Conservation (phyloP, 2,329 filamentous ascomycete genomes). For the Leptographium galeiforme region DNA sequence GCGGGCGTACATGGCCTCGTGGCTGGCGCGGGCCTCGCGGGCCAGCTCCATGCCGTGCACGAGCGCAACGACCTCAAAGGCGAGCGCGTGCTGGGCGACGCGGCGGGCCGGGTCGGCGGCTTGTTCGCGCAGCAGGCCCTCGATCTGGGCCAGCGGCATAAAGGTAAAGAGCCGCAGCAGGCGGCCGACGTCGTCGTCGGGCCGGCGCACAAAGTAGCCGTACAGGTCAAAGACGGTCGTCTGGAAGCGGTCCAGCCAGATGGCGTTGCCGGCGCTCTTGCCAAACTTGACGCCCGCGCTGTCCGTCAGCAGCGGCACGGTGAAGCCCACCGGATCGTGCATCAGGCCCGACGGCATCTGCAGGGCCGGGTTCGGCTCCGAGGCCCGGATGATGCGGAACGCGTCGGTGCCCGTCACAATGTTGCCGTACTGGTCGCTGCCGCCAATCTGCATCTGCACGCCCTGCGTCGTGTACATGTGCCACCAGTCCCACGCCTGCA, state of each 20-base stretch:
- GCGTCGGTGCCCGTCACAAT: conserved; percentile 82
- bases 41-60: conserved; percentile 60
- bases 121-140: conserved; percentile 55
- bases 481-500: conserved; percentile 98
- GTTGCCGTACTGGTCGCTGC: conserved; percentile 93
- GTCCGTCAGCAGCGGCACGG: conserved; percentile 79
- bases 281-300: conserved; percentile 81
- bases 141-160: conserved; percentile 57
- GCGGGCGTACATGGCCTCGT: conserved; percentile 33
- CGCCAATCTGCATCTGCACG: conserved; percentile 80
- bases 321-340: conserved; percentile 66
- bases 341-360: conserved; percentile 27
- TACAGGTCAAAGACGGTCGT: conserved; percentile 80
- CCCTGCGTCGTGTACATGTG: conserved; percentile 55
- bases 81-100: conserved; percentile 69
- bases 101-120: conserved; percentile 54
- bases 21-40: conserved; percentile 42
- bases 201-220: conserved; percentile 71
- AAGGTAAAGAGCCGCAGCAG: conserved; percentile 89
- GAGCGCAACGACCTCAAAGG: conserved; percentile 67
- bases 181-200: conserved; percentile 68
- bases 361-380: conserved; percentile 30
- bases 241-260: conserved; percentile 79
- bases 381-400: conserved; percentile 58
- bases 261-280: conserved; percentile 83